Percentiles rank a stretch among this genome's conserved stretches.
phyloP scores from a whole-genome alignment of 1,139 yeast species.

The Debaryomyces coudertii region DNA sequence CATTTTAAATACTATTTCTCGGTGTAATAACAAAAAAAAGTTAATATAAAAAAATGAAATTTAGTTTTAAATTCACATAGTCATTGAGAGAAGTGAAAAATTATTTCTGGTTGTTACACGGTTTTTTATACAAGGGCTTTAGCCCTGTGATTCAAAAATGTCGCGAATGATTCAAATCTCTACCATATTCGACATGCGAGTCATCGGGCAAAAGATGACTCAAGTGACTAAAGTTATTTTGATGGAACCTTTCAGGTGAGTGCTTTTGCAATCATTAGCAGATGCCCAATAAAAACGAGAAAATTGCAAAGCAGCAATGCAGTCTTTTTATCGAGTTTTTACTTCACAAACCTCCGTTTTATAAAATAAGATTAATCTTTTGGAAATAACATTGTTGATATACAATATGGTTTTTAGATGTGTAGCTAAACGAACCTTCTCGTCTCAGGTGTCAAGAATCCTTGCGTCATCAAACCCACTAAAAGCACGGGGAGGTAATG shows the following conservation, averaged over 20 bases:
- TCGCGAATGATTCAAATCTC: neutral
- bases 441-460: neutral
- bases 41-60: neutral
- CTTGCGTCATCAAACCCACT: neutral
- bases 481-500: slow-evolving; percentile 4
- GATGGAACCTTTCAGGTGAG: neutral
- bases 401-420: neutral
- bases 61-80: neutral
- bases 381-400: neutral
- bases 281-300: slow-evolving; percentile 6
- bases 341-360: neutral
- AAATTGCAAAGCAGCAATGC: neutral
- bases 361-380: neutral
- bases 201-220: slow-evolving; percentile 1
- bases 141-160: neutral
- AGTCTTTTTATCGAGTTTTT: neutral
- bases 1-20: slow-evolving; percentile 46
- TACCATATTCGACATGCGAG: neutral
- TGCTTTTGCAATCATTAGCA: slow-evolving; percentile 2
- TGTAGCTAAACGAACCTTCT: neutral
- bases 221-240: slow-evolving; percentile 3
- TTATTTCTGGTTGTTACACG: neutral
- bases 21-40: neutral
- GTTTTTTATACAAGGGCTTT: neutral
- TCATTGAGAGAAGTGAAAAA: slow-evolving; percentile 1